These are phyloP conservation scores for Zhuliangozyma blackwelliae DNA, from an alignment of 1,139 yeast genomes.

Conservation along the genomic window DNA sequence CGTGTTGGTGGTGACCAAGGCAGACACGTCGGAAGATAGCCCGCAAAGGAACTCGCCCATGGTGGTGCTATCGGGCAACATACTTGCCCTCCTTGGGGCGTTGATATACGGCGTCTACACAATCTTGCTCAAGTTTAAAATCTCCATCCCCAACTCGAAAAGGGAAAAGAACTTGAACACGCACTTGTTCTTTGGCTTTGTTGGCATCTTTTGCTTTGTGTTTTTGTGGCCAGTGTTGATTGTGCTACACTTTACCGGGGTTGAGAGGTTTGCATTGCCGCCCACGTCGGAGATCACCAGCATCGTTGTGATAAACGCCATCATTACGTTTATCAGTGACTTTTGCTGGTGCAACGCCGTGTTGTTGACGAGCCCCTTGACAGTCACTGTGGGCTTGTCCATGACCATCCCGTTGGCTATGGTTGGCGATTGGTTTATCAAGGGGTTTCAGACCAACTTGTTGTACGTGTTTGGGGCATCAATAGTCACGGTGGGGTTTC, in stretches of 20 bases:
- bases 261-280: conserved; percentile 74
- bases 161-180: conserved; percentile 76
- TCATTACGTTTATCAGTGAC: conserved; percentile 80
- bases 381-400: conserved; percentile 91
- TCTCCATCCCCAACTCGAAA: conserved; percentile 39
- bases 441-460: conserved; percentile 55
- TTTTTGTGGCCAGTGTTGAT: conserved; percentile 82
- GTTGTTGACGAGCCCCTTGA: conserved; percentile 85
- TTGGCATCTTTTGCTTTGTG: conserved; percentile 75
- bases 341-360: conserved; percentile 96
- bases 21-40: conserved; percentile 39
- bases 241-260: conserved; percentile 54
- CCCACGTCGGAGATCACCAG: conserved; percentile 45
- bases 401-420: conserved; percentile 93
- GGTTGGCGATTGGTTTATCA: conserved; percentile 80
- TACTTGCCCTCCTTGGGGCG: conserved; percentile 80
- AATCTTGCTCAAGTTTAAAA: conserved; percentile 69
- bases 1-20: conserved; percentile 68
- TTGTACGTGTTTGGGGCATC: conserved; percentile 75
- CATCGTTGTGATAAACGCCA: conserved; percentile 60
- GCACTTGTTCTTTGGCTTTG: conserved; percentile 88
- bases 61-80: conserved; percentile 64
- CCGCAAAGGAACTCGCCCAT: conserved; percentile 23
- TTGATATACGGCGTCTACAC: conserved; percentile 88
- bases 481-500: conserved; percentile 76